phyloP scores from a whole-genome alignment of 1,284 basidiomycete species.

The Ganoderma multipileum region DNA sequence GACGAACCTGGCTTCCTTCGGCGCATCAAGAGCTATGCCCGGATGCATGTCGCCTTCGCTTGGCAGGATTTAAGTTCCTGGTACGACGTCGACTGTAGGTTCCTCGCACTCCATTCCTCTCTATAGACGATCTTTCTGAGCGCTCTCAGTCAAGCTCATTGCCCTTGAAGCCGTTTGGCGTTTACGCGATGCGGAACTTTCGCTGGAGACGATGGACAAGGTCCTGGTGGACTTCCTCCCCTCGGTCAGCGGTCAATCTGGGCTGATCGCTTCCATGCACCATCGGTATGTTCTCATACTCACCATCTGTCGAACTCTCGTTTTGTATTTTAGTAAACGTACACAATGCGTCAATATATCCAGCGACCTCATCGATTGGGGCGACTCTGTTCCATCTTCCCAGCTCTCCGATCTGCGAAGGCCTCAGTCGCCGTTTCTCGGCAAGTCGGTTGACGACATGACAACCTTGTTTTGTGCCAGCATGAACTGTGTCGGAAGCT shows the following conservation, averaged over 20 bases:
- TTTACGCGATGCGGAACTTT: constrained; percentile 7
- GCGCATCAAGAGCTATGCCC: constrained; percentile 24
- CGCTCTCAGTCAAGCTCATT: constrained; percentile 33
- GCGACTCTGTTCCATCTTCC: not conserved
- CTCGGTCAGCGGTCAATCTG: not conserved
- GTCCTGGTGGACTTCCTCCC: constrained; percentile 9
- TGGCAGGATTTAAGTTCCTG: constrained; percentile 49
- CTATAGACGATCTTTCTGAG: not conserved
- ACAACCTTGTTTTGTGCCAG: constrained; percentile 41
- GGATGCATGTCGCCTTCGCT: constrained; percentile 24
- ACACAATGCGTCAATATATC: not conserved
- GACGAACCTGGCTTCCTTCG: constrained; percentile 43
- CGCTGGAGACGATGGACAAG: constrained; percentile 11
- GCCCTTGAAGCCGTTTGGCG: constrained; percentile 38
- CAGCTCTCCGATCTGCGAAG: not conserved
- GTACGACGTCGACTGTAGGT: constrained; percentile 51
- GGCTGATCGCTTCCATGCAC: not conserved
- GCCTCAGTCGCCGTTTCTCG: not conserved
- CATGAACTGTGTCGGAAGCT: constrained; percentile 34
- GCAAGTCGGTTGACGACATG: constrained; percentile 4
- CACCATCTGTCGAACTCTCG: not conserved
- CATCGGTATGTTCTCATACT: constrained; percentile 11
- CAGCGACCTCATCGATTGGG: constrained; percentile 15
- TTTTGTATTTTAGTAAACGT: constrained; percentile 8
- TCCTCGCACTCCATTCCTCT: not conserved